phyloP scores from a whole-genome alignment of 1,284 basidiomycete genomes.

The Ceraceosorus bombacis region DNA sequence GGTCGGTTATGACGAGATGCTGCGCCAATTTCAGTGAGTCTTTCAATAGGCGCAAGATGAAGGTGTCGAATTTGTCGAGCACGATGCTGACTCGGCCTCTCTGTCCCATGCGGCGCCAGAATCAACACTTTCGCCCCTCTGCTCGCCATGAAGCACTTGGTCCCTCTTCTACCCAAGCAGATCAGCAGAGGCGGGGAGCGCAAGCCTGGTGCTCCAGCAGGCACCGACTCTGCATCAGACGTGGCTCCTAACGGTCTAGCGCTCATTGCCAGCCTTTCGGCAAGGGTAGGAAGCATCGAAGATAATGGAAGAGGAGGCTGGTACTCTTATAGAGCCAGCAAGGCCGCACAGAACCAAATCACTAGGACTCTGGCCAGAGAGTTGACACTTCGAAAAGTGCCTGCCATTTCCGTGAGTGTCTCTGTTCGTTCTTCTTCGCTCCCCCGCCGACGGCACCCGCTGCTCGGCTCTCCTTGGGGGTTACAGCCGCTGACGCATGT shows the following conservation, averaged over 20 bases:
- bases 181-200: conserved; percentile 32
- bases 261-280: conserved; percentile 54
- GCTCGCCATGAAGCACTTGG: conserved; percentile 53
- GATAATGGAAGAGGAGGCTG: conserved; percentile 62
- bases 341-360: conserved; percentile 67
- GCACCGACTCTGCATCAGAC: conserved; percentile 34
- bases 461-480: too few species aligned
- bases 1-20: conserved; percentile 53
- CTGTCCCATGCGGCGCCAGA: conserved; percentile 14
- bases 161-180: conserved; percentile 51
- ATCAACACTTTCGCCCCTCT: conserved; percentile 55
- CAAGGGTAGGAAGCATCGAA: conserved; percentile 59
- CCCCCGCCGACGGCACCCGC: too few species aligned
- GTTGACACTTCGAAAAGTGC: conserved; percentile 54
- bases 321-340: conserved; percentile 68
- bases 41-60: background rate
- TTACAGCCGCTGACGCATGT: too few species aligned
- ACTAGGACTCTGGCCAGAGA: conserved; percentile 64
- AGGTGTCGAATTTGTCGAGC: background rate
- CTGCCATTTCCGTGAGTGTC: conserved; percentile 52
- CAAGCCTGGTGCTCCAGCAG: conserved; percentile 43
- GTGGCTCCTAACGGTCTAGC: conserved; percentile 44
- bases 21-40: conserved; percentile 47
- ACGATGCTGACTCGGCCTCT: background rate
- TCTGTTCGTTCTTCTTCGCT: too few species aligned